Evolutionary conservation across 345 rosid genomes (phyloP), one percentile per base, ranked within the genome.

Genomic region (Eucalyptus sideroxylon): DNA sequence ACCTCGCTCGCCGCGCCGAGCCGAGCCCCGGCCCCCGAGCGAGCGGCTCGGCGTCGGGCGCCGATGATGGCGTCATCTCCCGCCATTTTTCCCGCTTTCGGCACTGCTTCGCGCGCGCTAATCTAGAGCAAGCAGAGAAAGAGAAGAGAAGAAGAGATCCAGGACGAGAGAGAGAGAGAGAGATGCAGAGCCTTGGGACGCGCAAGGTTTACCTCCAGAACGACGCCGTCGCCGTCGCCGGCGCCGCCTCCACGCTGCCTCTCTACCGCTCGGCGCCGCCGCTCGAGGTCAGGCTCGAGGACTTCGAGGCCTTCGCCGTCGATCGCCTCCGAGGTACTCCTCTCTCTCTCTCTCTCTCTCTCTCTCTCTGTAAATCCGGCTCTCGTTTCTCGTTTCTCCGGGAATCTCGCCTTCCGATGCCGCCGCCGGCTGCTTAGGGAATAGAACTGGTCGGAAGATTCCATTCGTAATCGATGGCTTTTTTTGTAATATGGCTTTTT

Each of bases 251-350:
- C 7, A 90, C 93, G 44, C 94, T 96, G 53, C 99, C 97, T 27
- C 95, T 97, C 55, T 96, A 97, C 91, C 94, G 97, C 62, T 93
- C 96, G 17, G 95, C 98, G 24, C 99, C 98, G 62, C n/a, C 93
- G 7, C 95, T 97, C 90, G 99, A 98, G 90, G 98, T 97, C 91
- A 94, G 99, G 59, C 95, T 96, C 69, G 98, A 96, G 89, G 98
- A 97, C 88, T 98, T 96, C 94, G 99, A 97, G 95, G 96, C 94
- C 92, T 96, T 93, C 91, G 98, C 99, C 91, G 90, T 96, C 85
- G 98, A 97, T 94, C 98, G 98, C 86, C 94, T 98, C 88, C 96
- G 97, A 92, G 99, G 99, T 98, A 37, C 44, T 34, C 51, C 15
- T 87, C 80, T 49, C 53, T 12, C 49, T 27, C 49, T 30, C 44